phyloP scores from a whole-genome alignment of 345 rosid genomes.

The Mangifera indica region DNA sequence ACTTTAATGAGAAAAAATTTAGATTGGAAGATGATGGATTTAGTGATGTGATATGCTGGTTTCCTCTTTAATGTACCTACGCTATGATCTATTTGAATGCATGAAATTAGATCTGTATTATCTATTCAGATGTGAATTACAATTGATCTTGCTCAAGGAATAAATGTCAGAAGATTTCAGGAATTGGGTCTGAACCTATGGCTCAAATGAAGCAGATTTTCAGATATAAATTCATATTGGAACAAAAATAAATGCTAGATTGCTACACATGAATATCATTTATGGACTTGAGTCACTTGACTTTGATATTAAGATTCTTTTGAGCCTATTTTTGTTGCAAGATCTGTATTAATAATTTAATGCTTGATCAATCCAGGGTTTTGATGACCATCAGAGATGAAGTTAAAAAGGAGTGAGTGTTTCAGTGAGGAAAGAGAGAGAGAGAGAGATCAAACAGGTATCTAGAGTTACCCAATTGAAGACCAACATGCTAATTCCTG shows the following conservation, averaged over 20 bases:
- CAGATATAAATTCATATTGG: not conserved
- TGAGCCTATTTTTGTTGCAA: not conserved
- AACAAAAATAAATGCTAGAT: not conserved
- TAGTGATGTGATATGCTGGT: constrained; percentile 63
- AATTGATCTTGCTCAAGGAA: not conserved
- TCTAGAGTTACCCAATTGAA: constrained; percentile 17
- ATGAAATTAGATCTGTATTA: not conserved
- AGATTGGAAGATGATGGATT: constrained; percentile 66
- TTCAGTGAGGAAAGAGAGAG: constrained; percentile 81
- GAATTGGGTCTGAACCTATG: not conserved
- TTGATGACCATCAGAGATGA: constrained; percentile 77
- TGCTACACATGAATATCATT: not conserved
- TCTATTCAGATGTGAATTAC: not conserved
- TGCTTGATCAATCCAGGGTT: constrained; percentile 21
- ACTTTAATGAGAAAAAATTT: constrained; percentile 56
- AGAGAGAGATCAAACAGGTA: constrained; percentile 91
- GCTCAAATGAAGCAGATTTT: not conserved
- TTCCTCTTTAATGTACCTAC: constrained; percentile 1
- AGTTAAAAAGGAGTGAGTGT: constrained; percentile 69
- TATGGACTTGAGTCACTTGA: not conserved
- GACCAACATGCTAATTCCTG: not conserved
- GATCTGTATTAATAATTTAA: constrained; percentile 1
- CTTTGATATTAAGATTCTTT: not conserved
- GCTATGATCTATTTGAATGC: constrained; percentile 3
- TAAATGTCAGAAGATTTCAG: not conserved